These are phyloP conservation scores for Boechera stricta DNA, from an alignment of 345 rosid species.

Conservation along the genomic window DNA sequence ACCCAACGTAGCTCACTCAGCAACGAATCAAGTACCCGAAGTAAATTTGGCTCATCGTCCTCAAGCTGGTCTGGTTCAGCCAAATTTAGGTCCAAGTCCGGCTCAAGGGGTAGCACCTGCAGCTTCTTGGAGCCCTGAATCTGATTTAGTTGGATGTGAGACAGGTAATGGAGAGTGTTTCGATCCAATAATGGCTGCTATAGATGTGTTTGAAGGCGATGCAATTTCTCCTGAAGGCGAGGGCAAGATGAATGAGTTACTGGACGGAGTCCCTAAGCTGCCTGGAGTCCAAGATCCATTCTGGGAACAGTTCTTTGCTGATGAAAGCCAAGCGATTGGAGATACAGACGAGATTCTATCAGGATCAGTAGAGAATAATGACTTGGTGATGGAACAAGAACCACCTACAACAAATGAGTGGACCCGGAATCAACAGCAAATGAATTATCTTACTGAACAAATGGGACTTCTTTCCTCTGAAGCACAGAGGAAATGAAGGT, in stretches of 20 bases:
- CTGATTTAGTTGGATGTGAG: constrained; percentile 52
- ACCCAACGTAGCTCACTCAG: constrained; percentile 49
- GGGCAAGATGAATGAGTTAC: constrained; percentile 50
- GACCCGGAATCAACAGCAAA: constrained; percentile 51
- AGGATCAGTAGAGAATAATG: constrained; percentile 50
- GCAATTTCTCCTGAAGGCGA: constrained; percentile 52
- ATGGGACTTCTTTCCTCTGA: constrained; percentile 75
- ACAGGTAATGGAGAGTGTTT: constrained; percentile 50
- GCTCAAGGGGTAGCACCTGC: constrained; percentile 47
- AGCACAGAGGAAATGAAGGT: constrained; percentile 47
- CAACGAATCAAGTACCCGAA: constrained; percentile 23
- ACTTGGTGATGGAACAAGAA: constrained; percentile 46
- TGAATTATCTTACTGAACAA: constrained; percentile 71
- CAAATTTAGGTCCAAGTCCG: constrained; percentile 45
- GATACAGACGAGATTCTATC: constrained; percentile 61
- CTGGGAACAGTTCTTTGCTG: constrained; percentile 71
- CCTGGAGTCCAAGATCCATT: constrained; percentile 63
- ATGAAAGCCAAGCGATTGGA: constrained; percentile 52
- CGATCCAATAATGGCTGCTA: constrained; percentile 51
- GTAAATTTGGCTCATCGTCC: constrained; percentile 24
- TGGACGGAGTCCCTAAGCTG: constrained; percentile 59
- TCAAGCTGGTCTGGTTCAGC: constrained; percentile 39
- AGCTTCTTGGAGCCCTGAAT: constrained; percentile 50
- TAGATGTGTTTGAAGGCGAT: constrained; percentile 52
- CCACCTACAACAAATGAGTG: constrained; percentile 41